Percentiles rank a stretch among this genome's conserved stretches.
These are phyloP conservation scores for Betula pendula DNA, from an alignment of 306 rosid species.

Conservation along the genomic window DNA sequence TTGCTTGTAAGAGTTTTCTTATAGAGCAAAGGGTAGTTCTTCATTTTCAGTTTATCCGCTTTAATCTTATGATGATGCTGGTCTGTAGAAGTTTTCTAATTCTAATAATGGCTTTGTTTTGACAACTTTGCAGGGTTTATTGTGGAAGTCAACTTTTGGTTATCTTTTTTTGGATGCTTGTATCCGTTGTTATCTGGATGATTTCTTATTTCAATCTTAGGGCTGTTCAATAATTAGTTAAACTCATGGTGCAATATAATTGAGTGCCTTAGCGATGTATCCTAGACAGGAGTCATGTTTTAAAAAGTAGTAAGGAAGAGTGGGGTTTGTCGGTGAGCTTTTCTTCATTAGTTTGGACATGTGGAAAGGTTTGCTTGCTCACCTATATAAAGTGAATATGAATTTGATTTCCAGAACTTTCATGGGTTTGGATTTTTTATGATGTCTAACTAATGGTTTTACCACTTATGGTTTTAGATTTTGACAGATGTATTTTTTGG, in stretches of 20 bases:
- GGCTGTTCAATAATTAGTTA: constrained; percentile 10
- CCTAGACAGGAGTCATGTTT: constrained; percentile 58
- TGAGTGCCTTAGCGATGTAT: constrained; percentile 47
- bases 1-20: not conserved
- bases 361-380: constrained; percentile 52
- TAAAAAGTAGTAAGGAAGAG: constrained; percentile 52
- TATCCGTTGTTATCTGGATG: constrained; percentile 43
- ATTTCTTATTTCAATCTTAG: constrained; percentile 12
- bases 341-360: constrained; percentile 55
- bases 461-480: constrained; percentile 49
- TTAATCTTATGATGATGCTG: constrained; percentile 11
- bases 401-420: constrained; percentile 10
- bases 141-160: constrained; percentile 59
- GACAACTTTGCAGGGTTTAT: constrained; percentile 59
- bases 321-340: constrained; percentile 43
- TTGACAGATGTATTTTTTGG: constrained; percentile 58
- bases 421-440: constrained; percentile 25
- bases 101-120: constrained; percentile 20
- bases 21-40: not conserved
- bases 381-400: constrained; percentile 13
- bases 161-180: constrained; percentile 88
- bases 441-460: constrained; percentile 16
- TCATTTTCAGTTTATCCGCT: constrained; percentile 1
- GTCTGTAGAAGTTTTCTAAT: constrained; percentile 16
- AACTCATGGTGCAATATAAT: constrained; percentile 16